These are phyloP conservation scores for Mitragyna speciosa DNA, from an alignment of 257 asterid genomes.

Conservation along the genomic window DNA sequence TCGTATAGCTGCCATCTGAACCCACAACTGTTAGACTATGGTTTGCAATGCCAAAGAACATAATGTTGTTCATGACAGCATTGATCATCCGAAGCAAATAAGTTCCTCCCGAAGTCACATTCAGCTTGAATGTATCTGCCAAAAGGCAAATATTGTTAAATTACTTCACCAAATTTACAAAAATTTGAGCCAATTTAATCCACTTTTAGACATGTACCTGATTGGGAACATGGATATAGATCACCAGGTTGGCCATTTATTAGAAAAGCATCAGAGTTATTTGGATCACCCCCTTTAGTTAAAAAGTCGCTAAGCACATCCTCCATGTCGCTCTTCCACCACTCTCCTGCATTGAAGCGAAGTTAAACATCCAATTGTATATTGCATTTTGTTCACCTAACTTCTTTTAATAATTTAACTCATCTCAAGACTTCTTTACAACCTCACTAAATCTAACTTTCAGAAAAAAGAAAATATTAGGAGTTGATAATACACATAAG, in stretches of 20 bases:
- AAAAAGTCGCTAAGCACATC: slow-evolving; percentile 40
- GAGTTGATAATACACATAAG: too few species aligned
- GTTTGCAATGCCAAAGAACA: slow-evolving; percentile 21
- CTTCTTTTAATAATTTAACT: too few species aligned
- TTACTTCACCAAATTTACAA: too few species aligned
- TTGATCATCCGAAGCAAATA: slow-evolving; percentile 27
- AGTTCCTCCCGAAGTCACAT: slow-evolving; percentile 10
- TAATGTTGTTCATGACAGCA: slow-evolving; percentile 14
- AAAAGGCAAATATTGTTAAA: too few species aligned
- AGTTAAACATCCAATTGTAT: too few species aligned
- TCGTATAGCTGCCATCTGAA: slow-evolving; percentile 25
- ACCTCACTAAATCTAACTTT: too few species aligned
- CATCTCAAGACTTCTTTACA: too few species aligned
- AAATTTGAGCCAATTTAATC: too few species aligned
- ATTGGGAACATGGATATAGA: slow-evolving; percentile 42
- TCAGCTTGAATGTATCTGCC: not conserved
- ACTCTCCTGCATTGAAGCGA: slow-evolving; percentile 4
- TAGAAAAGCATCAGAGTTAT: slow-evolving; percentile 45
- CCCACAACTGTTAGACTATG: slow-evolving; percentile 26
- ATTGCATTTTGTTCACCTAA: too few species aligned
- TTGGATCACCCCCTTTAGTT: slow-evolving; percentile 38
- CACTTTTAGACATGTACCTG: too few species aligned
- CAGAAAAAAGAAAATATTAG: too few species aligned
- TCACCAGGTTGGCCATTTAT: slow-evolving; percentile 68
- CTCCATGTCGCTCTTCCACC: slow-evolving; percentile 23